phyloP scores from a whole-genome alignment of 1,284 basidiomycete genomes.

The Amylostereum chailletii region DNA sequence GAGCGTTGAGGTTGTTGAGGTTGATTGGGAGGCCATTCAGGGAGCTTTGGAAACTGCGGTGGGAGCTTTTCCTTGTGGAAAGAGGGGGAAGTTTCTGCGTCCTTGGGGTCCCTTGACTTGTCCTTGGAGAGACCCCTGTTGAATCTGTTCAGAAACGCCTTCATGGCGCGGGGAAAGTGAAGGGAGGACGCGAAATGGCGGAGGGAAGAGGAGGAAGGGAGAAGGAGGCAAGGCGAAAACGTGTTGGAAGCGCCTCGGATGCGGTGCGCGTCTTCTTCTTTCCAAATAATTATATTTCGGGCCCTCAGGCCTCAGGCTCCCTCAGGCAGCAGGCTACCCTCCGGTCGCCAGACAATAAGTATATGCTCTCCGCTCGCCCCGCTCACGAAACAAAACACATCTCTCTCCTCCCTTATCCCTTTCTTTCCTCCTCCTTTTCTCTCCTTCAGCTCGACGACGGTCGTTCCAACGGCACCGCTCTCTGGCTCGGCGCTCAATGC shows the following conservation, averaged over 20 bases:
- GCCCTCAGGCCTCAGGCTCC: too few relatives aligned
- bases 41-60: constrained; percentile 47
- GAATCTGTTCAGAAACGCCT: constrained; percentile 68
- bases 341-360: too few relatives aligned
- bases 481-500: constrained; percentile 81
- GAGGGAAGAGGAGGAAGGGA: constrained; percentile 5
- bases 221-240: constrained; percentile 3
- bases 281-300: too few relatives aligned
- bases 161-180: constrained; percentile 39
- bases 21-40: constrained; percentile 47
- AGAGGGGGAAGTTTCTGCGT: constrained; percentile 31
- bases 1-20: constrained; percentile 23
- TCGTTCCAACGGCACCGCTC: constrained; percentile 71
- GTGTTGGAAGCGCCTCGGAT: constrained; percentile 1
- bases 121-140: constrained; percentile 52
- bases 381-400: constrained; percentile 67
- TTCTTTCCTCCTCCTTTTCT: constrained; percentile 31
- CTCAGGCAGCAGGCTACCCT: neutral
- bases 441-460: constrained; percentile 53
- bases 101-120: constrained; percentile 44
- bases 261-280: too few relatives aligned
- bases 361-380: neutral
- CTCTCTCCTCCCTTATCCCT: constrained; percentile 38
- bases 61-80: constrained; percentile 49
- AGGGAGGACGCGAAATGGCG: neutral